Percentiles rank a stretch among this genome's conserved stretches.
These are phyloP conservation scores for Aspergillus proliferans DNA, from an alignment of 2,329 filamentous ascomycete genomes.

Conservation along the genomic window DNA sequence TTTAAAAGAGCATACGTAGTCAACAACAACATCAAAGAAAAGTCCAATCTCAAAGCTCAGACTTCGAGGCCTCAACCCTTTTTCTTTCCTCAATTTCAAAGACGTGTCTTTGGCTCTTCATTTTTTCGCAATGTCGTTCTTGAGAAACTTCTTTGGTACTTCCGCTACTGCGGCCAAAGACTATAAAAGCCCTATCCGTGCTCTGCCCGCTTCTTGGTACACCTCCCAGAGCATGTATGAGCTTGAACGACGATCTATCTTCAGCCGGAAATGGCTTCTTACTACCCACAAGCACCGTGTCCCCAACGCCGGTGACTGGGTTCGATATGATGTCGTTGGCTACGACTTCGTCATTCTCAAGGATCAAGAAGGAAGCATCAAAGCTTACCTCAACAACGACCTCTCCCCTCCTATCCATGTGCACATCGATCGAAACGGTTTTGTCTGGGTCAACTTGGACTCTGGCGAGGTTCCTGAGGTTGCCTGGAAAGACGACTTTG, in stretches of 20 bases:
- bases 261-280: slow-evolving; percentile 44
- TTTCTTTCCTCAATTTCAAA: neutral
- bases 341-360: slow-evolving; percentile 50
- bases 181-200: slow-evolving; percentile 11
- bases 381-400: slow-evolving; percentile 55
- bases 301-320: slow-evolving; percentile 49
- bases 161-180: slow-evolving; percentile 10
- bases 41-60: slow-evolving; percentile 1
- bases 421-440: slow-evolving; percentile 48
- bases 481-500: slow-evolving; percentile 50
- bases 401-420: slow-evolving; percentile 50
- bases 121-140: slow-evolving; percentile 20
- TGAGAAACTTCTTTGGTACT: slow-evolving; percentile 24
- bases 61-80: slow-evolving; percentile 1
- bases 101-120: neutral
- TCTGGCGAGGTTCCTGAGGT: slow-evolving; percentile 15
- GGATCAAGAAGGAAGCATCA: slow-evolving; percentile 46
- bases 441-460: slow-evolving; percentile 56
- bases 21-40: slow-evolving; percentile 7
- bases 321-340: slow-evolving; percentile 51
- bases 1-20: slow-evolving; percentile 14
- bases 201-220: slow-evolving; percentile 47
- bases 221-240: slow-evolving; percentile 36
- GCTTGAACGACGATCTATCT: slow-evolving; percentile 49
- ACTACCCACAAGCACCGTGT: slow-evolving; percentile 40